Conservation (phyloP, 139 green algal genomes). For the Chlorella sorokiniana region DNA sequence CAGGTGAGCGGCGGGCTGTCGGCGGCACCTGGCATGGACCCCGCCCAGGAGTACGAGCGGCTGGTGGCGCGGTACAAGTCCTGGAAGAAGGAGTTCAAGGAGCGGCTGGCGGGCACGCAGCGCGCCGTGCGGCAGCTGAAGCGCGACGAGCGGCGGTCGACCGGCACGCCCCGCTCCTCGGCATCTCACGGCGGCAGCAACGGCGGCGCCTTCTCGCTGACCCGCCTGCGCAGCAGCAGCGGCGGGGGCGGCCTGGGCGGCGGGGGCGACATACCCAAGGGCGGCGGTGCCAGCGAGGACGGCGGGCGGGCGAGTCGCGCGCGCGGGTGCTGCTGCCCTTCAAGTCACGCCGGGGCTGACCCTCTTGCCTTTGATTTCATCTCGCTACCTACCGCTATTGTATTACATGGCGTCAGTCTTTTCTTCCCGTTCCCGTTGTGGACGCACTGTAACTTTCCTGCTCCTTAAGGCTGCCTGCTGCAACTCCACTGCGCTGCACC, state of each 20-base stretch:
- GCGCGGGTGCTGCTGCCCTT: neutral
- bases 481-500: too few relatives aligned
- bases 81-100: constrained; percentile 68
- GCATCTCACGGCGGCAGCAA: neutral
- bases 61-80: constrained; percentile 61
- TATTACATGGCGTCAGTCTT: too few relatives aligned
- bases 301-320: neutral
- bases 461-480: too few relatives aligned
- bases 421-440: too few relatives aligned
- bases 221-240: neutral
- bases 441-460: too few relatives aligned
- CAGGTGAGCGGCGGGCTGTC: constrained; percentile 46
- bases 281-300: neutral
- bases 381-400: too few relatives aligned
- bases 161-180: neutral
- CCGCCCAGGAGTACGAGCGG: constrained; percentile 53
- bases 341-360: neutral
- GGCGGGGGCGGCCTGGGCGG: too few relatives aligned
- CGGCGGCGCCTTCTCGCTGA: neutral
- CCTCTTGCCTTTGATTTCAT: neutral
- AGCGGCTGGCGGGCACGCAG: neutral
- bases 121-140: constrained; percentile 8
- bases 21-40: constrained; percentile 60
- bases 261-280: neutral
- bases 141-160: neutral